These are phyloP conservation scores for Colletotrichum echinochloae DNA, from an alignment of 2,329 filamentous ascomycete genomes.

Conservation along the genomic window DNA sequence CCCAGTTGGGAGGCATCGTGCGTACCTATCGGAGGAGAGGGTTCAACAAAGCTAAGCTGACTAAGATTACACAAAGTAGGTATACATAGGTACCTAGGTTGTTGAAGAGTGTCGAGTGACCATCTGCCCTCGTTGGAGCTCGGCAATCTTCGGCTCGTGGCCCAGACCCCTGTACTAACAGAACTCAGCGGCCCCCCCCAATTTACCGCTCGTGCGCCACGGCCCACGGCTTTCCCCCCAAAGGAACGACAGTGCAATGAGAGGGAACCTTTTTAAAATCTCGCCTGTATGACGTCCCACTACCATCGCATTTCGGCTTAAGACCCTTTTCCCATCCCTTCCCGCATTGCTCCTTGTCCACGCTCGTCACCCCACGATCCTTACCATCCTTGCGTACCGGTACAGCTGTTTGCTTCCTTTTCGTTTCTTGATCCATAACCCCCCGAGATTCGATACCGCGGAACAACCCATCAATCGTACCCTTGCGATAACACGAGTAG, in stretches of 20 bases:
- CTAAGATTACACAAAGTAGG: no score
- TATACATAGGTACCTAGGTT: no score
- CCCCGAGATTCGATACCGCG: neutral
- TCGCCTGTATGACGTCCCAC: slow-evolving; percentile 40
- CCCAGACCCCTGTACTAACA: slow-evolving; percentile 37
- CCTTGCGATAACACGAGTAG: neutral
- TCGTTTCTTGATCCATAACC: neutral
- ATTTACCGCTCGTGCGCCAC: slow-evolving; percentile 29
- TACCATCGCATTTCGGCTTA: slow-evolving; percentile 37
- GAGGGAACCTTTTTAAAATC: slow-evolving; percentile 39
- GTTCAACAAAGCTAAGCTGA: no score
- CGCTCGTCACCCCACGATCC: slow-evolving; percentile 36
- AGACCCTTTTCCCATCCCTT: slow-evolving; percentile 35
- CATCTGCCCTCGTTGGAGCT: slow-evolving; percentile 33
- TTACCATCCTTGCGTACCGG: slow-evolving; percentile 5
- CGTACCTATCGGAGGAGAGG: slow-evolving; percentile 21
- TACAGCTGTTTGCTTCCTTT: slow-evolving; percentile 7
- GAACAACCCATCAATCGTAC: neutral
- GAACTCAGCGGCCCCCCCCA: slow-evolving; percentile 17
- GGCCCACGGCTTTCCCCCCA: slow-evolving; percentile 14
- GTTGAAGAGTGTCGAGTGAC: slow-evolving; percentile 5
- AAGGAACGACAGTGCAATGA: slow-evolving; percentile 31
- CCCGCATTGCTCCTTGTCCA: slow-evolving; percentile 22
- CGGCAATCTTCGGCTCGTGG: slow-evolving; percentile 41
- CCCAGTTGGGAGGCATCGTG: slow-evolving; percentile 6